These are phyloP conservation scores for Rhodofomes roseus DNA, from an alignment of 1,284 basidiomycete species.

Conservation along the genomic window DNA sequence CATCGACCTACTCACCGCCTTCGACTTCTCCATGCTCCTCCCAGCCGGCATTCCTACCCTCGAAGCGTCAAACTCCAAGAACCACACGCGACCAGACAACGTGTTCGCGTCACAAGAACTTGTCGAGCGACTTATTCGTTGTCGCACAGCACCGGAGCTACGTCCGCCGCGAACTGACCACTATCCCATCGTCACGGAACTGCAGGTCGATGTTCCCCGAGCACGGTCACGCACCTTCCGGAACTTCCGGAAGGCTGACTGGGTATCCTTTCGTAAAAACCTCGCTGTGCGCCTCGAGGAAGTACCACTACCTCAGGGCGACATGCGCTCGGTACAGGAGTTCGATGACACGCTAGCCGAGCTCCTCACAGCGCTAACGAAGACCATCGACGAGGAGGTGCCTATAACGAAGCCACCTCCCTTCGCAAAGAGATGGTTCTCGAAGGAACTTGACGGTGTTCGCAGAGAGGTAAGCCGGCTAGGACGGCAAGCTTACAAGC, in stretches of 20 bases:
- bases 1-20: constrained; percentile 13
- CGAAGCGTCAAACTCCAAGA: constrained; percentile 19
- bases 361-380: constrained; percentile 17
- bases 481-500: constrained; percentile 24
- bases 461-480: constrained; percentile 21
- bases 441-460: constrained; percentile 18
- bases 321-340: constrained; percentile 10
- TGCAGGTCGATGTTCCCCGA: constrained; percentile 9
- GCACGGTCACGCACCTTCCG: background rate
- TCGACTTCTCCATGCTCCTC: constrained; percentile 25
- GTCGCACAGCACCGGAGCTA: constrained; percentile 9
- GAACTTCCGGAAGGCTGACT: constrained; percentile 25
- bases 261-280: constrained; percentile 16
- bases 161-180: constrained; percentile 25
- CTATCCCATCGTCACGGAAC: constrained; percentile 19
- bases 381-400: constrained; percentile 17
- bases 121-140: constrained; percentile 15
- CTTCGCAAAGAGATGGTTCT: constrained; percentile 26
- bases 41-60: constrained; percentile 29
- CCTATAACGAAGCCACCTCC: constrained; percentile 21
- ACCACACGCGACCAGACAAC: constrained; percentile 32
- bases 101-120: constrained; percentile 24
- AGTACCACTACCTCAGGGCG: background rate
- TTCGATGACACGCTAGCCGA: constrained; percentile 10
- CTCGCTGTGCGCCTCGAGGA: constrained; percentile 8